Evolutionary conservation across 306 rosid species (phyloP), one percentile per base, ranked within the genome.

Genomic region (Fagus sylvatica): DNA sequence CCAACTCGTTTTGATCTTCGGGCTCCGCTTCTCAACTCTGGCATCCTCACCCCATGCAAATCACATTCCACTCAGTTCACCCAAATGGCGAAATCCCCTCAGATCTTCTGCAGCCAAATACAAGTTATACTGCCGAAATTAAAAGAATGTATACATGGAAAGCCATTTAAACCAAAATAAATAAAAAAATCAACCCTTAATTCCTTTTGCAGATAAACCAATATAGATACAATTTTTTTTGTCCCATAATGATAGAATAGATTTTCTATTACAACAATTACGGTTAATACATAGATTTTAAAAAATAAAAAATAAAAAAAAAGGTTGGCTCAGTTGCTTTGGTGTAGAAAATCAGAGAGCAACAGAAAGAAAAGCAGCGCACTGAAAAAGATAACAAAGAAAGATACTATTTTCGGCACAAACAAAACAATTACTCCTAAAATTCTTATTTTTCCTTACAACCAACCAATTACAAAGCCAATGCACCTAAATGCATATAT

Each of bases 11-110:
- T 93, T 72, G 96, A 93, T 88, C 98, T 91, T 79, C 98, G 88
- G 77, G 96, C 97, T 90, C 97, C 98, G 81, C 97, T 93, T 84
- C 97, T 93, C 92, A 93, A 87, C 92, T 93, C 98, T 82, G 97
- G 98, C 98, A 93, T 93, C 89, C 90, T 93, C 98, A 91, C 87
- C 92, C 98, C 97, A 93, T 91, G 92, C 98, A 91, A 89, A 87
- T 90, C 97, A 88, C 88, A 84, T 90, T 84, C 89, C 88, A 81
- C 91, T 71, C 75, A 16, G 81, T 57, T 72, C 77, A 57, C 84
- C 69, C 37, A 36, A 39, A 65, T 17, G 30, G 48, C 7, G 17
- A 39, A 65, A 65, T 65, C 48, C 48, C 15, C 40, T 39, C 46
- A 56, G 69, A 78, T 48, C 69, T 54, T 79, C 91, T 85, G 90